A percentile compares a stretch with the other conserved stretches of the same genome.
Evolutionary conservation across 768 basidiomycete genomes (phyloP).

Genomic region (Serendipita indica): DNA sequence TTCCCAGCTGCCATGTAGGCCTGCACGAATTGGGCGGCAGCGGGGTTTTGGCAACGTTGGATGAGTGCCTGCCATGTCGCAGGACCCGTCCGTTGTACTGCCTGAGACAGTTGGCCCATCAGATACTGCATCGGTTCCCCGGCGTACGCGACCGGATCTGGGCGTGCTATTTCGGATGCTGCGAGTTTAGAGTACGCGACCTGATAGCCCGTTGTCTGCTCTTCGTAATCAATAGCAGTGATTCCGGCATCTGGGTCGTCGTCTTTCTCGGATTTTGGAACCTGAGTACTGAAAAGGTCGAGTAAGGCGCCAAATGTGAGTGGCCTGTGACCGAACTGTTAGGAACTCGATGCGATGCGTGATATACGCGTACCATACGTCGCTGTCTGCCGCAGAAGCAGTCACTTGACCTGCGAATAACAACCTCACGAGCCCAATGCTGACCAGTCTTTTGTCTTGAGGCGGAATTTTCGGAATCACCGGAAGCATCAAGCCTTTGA

Average conservation of each 20-base stretch:
- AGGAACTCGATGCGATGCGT: background rate
- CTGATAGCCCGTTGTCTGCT: slow-evolving; percentile 82
- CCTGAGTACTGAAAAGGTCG: slow-evolving; percentile 48
- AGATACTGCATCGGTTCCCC: slow-evolving; percentile 22
- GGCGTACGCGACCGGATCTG: slow-evolving; percentile 36
- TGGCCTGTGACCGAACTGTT: slow-evolving; percentile 38
- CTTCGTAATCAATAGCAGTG: slow-evolving; percentile 78
- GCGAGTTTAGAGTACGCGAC: slow-evolving; percentile 86
- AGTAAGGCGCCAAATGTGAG: slow-evolving; percentile 50
- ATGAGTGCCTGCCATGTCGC: background rate
- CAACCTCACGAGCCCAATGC: background rate
- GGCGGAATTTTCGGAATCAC: background rate
- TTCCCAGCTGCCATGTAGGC: slow-evolving; percentile 23
- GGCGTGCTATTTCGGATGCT: slow-evolving; percentile 46
- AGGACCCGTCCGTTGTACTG: background rate
- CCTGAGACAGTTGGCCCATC: background rate
- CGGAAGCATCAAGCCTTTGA: background rate
- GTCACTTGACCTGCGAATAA: background rate
- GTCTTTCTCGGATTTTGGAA: slow-evolving; percentile 17
- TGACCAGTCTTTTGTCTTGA: background rate
- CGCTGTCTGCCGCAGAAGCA: background rate
- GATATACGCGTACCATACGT: background rate
- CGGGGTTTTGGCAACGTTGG: background rate
- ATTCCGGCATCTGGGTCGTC: slow-evolving; percentile 43
- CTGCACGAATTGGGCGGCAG: slow-evolving; percentile 22